These are phyloP conservation scores for Boletus subparvulus DNA, from an alignment of 768 basidiomycete genomes.

Conservation along the genomic window DNA sequence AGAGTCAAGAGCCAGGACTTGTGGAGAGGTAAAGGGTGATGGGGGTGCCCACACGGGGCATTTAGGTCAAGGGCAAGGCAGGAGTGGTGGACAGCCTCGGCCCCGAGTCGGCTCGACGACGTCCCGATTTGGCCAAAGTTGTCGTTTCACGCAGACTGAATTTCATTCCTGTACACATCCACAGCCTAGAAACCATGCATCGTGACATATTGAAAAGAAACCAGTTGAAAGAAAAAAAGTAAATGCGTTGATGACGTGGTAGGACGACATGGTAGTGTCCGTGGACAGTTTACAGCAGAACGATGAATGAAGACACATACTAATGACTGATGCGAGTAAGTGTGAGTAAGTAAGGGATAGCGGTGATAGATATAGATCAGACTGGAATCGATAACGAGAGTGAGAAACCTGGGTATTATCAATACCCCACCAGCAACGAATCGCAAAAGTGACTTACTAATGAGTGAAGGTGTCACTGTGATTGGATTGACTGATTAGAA, in stretches of 20 bases:
- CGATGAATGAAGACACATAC: conserved; percentile 31
- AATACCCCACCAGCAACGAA: conserved; percentile 2
- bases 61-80: conserved; percentile 23
- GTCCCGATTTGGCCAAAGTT: conserved; percentile 4
- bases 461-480: conserved; percentile 17
- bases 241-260: conserved; percentile 25
- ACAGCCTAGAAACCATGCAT: conserved; percentile 13
- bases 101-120: neutral
- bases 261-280: conserved; percentile 28
- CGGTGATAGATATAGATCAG: conserved; percentile 29
- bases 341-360: conserved; percentile 26
- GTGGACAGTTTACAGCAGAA: conserved; percentile 24
- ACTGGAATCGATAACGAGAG: conserved; percentile 24
- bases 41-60: conserved; percentile 24
- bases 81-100: conserved; percentile 20
- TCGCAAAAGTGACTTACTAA: conserved; percentile 21
- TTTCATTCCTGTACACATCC: neutral
- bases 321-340: conserved; percentile 28
- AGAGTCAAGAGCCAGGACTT: conserved; percentile 19
- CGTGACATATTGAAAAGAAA: conserved; percentile 16
- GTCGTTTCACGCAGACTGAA: neutral
- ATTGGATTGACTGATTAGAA: conserved; percentile 37
- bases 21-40: conserved; percentile 16
- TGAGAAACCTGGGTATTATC: conserved; percentile 13
- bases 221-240: conserved; percentile 2